Evolutionary conservation across 805 yeast genomes (phyloP).

Genomic region (Dipodascus albidus): DNA sequence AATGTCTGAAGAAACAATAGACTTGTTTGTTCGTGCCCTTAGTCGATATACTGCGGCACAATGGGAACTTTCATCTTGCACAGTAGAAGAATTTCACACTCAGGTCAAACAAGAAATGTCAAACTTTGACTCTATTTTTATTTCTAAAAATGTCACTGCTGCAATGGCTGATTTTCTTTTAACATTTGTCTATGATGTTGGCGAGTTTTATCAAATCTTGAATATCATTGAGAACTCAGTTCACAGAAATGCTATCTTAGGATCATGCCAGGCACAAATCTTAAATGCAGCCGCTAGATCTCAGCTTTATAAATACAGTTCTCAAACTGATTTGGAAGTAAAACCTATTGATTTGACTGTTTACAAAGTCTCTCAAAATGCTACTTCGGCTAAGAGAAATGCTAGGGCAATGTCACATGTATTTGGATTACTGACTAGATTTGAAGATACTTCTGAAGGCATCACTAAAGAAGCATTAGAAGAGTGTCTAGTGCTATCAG

Average conservation of each 20-base stretch:
- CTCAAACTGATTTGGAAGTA: constrained; percentile 4
- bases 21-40: constrained; percentile 15
- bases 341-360: constrained; percentile 5
- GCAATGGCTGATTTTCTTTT: constrained; percentile 18
- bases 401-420: constrained; percentile 18
- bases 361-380: not conserved
- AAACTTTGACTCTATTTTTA: constrained; percentile 11
- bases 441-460: constrained; percentile 11
- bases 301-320: constrained; percentile 1
- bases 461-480: constrained; percentile 15
- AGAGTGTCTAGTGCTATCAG: constrained; percentile 14
- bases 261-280: constrained; percentile 18
- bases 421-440: constrained; percentile 17
- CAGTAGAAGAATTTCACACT: constrained; percentile 11
- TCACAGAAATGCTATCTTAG: constrained; percentile 12
- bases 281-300: constrained; percentile 13
- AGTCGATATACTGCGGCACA: constrained; percentile 10
- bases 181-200: constrained; percentile 13
- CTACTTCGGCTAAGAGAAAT: constrained; percentile 1
- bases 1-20: constrained; percentile 15
- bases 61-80: constrained; percentile 10
- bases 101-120: constrained; percentile 11
- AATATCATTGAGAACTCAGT: constrained; percentile 12
- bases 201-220: constrained; percentile 20
- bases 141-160: constrained; percentile 13